phyloP scores from a whole-genome alignment of 306 rosid genomes.

The Prunus mume region DNA sequence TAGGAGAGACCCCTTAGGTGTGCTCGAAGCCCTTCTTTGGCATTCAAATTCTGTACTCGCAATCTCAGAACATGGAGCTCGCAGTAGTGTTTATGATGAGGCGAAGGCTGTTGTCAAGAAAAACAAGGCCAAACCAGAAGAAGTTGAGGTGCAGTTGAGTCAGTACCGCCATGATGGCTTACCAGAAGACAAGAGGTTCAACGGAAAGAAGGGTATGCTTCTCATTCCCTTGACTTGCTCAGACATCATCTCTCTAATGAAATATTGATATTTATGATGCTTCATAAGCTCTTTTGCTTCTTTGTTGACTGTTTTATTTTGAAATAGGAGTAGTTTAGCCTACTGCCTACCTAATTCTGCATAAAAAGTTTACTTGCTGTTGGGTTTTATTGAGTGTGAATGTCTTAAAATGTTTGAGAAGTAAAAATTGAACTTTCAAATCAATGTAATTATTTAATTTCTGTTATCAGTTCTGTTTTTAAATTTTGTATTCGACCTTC shows the following conservation, averaged over 20 bases:
- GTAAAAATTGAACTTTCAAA: background rate
- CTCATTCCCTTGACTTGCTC: background rate
- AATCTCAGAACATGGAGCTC: conserved; percentile 98
- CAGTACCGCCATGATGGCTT: conserved; percentile 76
- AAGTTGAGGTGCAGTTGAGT: conserved; percentile 82
- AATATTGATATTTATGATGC: background rate
- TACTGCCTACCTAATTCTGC: background rate
- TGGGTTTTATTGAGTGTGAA: background rate
- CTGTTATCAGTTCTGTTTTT: background rate
- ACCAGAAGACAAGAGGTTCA: conserved; percentile 78
- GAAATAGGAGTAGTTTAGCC: background rate
- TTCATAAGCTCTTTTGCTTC: conserved; percentile 3
- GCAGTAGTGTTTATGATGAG: conserved; percentile 89
- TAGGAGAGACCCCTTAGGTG: conserved; percentile 94
- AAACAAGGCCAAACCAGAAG: conserved; percentile 94
- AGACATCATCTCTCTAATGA: background rate
- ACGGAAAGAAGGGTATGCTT: conserved; percentile 79
- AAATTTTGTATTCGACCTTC: background rate
- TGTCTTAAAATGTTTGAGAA: background rate
- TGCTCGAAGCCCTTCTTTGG: conserved; percentile 90
- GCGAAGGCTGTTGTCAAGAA: conserved; percentile 93
- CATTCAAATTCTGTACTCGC: conserved; percentile 73
- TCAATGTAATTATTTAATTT: background rate
- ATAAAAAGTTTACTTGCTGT: background rate
- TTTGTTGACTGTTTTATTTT: background rate